Base-by-base conservation (phyloP, 257 asterid species). In the Solanum chmielewskii region DNA sequence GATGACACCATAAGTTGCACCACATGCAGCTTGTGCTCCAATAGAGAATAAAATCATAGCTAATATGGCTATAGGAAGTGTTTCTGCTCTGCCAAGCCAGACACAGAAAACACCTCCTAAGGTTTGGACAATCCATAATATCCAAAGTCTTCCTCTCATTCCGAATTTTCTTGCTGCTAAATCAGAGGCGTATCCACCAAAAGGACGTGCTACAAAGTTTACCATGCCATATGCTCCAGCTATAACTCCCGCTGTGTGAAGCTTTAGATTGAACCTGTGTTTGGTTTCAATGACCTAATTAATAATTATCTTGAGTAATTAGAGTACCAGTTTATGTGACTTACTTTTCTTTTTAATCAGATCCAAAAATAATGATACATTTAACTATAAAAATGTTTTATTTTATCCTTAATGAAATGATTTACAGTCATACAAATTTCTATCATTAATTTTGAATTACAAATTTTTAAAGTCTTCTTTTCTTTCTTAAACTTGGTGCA, bases 11-110 rank as follows among this genome's bases (percentile, higher is more conserved):
- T 85, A 85, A 6, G 87, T 69, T 4, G 87, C 87, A 7, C 87
- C 87, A 66, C 86, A 83, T 10, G 86, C 86, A 44, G 86, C 86
- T 56, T 83, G 86, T 13, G 86, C 86, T 21, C 77, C 87, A 14
- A 85, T 6, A 23, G 87, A 69, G 83, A 85, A 85, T 3, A 85
- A 45, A 2, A 85, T 69, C 87, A 85, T 41, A 45, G 87, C 64
- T 16, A 69, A 6, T 13, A 85, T 27, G 47, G 87, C 87, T 64
- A 44, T n/a, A 3, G 81, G 87, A 45, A 85, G 87, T 23, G 83
- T 62, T 2, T 85, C 87, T 68, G 87, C 68, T 41, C 81, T 70
- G 69, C 87, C 87, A 12, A 85, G 64, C 87, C 83, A 44, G 11
- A 69, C 59, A 14, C 87, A 85, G 47, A 85, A 85, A 31, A 42